Evolutionary conservation across 768 basidiomycete species (phyloP).

Genomic region (Naganishia friedmannii): DNA sequence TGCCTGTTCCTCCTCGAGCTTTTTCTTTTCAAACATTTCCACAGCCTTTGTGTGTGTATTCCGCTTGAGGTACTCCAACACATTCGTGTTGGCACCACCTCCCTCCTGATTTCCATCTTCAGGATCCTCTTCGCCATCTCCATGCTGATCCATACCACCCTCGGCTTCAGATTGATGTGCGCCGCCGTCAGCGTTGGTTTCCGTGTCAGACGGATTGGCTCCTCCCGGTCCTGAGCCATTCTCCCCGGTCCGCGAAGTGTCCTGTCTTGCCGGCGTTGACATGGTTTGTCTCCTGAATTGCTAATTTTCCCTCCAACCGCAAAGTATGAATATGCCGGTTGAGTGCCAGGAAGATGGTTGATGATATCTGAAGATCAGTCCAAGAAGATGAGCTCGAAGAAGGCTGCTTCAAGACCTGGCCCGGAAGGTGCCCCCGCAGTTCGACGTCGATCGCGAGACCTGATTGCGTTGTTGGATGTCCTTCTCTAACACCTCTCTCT

Average conservation of each 20-base stretch:
- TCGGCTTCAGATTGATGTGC: background rate
- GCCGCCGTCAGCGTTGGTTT: background rate
- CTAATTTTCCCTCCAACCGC: no score
- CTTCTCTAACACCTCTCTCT: no score
- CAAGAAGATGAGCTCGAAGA: background rate
- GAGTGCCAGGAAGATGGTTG: background rate
- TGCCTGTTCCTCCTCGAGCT: conserved; percentile 11
- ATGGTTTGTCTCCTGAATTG: background rate
- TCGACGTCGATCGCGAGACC: background rate
- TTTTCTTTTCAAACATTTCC: conserved; percentile 7
- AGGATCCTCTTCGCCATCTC: background rate
- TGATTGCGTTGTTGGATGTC: no score
- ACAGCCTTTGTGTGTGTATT: conserved; percentile 16
- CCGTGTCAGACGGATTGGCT: background rate
- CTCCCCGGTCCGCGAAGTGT: background rate
- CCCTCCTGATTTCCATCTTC: conserved; percentile 4
- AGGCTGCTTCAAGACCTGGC: no score
- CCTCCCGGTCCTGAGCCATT: background rate
- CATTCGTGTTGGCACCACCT: conserved; percentile 12
- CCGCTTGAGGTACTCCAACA: conserved; percentile 12
- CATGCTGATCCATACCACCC: background rate
- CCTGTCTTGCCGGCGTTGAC: conserved; percentile 14
- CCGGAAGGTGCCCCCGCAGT: background rate
- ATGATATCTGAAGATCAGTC: background rate
- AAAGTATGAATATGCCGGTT: background rate